Base-by-base conservation (phyloP, 2,329 filamentous ascomycete genomes). In the Phaeosphaeria sp. region DNA sequence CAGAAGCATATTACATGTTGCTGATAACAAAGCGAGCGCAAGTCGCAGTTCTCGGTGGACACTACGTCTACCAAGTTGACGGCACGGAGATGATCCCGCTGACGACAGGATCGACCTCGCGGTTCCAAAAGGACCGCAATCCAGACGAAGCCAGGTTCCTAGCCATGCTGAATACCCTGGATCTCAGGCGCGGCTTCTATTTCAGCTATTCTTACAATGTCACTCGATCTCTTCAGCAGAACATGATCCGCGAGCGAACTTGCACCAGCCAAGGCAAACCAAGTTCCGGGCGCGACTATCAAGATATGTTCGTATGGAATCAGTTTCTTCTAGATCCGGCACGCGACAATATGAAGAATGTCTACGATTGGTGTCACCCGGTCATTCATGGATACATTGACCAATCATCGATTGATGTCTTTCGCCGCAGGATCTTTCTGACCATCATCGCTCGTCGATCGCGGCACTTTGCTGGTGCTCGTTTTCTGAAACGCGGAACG, bases 301-400 rank as follows among this genome's bases (percentile, higher is more conserved):
- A 97, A 70, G 87, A 90, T 40, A 99, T 99, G 95, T 99, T 99
- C 73, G 91, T 98, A 2, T 99, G 95, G 95, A 99, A 99, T 68
- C 87, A 91, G 66, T 91, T 97, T 76, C 83, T 99, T 4, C 84
- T 99, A 18, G 84, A 89, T 58, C 93, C 95, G 0, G 92, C 90
- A 0, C 82, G 86, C 13, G 79, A 82, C 18, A 85, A 84, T 6
- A 80, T 99, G 40, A 89, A 90, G 61, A 91, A 93, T 67, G 89
- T 92, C 0, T 97, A 92, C 73, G 93, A 98, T 72, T 99, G 95
- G 95, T 99, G 94, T 75, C 85, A 96, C 22, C 93, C 95, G 0
- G 91, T 98, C 56, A 94, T 97, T 45, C 94, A 99, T 76, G 95
- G 95, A 3, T 98, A 96, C 75, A 92, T 99, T 61, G 92, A 97